A percentile compares a stretch with the other conserved stretches of the same genome.
Conservation (phyloP, 2,329 filamentous ascomycete species). For the Tolypocladium endophyticum region DNA sequence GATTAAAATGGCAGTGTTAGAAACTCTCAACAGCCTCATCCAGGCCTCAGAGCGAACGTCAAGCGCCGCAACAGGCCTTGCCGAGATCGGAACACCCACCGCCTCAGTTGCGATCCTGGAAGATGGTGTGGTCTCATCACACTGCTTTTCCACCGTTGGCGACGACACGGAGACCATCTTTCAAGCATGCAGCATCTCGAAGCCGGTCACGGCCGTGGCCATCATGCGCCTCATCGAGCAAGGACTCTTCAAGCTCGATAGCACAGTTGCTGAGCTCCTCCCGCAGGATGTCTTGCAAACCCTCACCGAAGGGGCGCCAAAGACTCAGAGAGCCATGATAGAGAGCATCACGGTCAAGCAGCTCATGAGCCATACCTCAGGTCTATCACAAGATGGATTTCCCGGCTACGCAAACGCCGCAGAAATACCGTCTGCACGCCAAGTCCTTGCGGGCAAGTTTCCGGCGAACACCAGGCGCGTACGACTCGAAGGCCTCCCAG, state of each 20-base stretch:
- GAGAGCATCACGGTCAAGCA: background rate
- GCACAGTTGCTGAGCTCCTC: background rate
- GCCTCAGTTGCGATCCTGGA: conserved; percentile 9
- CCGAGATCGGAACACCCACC: conserved; percentile 4
- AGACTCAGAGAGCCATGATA: background rate
- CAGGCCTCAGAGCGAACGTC: background rate
- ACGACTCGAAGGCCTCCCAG: background rate
- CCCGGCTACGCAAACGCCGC: background rate
- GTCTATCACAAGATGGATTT: background rate
- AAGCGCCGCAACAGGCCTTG: background rate
- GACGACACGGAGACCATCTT: conserved; percentile 7
- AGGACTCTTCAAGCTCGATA: background rate
- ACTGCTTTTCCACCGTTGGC: conserved; percentile 6
- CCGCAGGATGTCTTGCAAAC: background rate
- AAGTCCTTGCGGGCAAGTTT: background rate
- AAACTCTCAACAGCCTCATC: background rate
- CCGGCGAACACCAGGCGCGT: background rate
- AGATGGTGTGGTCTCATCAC: conserved; percentile 5
- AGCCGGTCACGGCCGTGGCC: conserved; percentile 2
- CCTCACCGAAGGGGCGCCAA: background rate
- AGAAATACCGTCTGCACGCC: background rate
- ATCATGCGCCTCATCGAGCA: background rate
- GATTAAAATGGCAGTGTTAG: background rate
- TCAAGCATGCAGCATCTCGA: conserved; percentile 11
- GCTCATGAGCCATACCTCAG: background rate